phyloP scores from a whole-genome alignment of 352 stramenopile genomes.

The Pelagophyceae sp. region DNA sequence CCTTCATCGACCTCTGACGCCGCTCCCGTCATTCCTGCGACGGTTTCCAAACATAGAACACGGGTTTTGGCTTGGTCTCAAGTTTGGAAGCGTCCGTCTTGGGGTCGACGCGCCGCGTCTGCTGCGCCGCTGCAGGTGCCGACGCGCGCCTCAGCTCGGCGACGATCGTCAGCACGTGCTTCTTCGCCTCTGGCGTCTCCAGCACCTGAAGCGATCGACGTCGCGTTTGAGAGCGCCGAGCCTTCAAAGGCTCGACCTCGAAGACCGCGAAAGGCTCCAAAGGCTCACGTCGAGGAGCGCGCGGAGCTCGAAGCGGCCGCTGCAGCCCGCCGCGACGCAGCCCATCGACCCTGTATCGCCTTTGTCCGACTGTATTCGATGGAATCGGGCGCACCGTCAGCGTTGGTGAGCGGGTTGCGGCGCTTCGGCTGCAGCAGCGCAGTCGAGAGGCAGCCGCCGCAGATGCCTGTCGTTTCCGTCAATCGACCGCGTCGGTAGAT shows the following conservation, averaged over 20 bases:
- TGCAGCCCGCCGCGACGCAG: constrained; percentile 9
- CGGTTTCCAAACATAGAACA: no score
- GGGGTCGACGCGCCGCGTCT: background rate
- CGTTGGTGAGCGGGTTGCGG: background rate
- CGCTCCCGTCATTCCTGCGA: no score
- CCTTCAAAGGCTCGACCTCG: no score
- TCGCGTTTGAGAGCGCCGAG: no score
- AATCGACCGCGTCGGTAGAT: no score
- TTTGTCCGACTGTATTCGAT: no score
- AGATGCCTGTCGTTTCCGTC: no score
- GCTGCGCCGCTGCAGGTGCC: background rate
- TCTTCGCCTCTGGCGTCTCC: background rate
- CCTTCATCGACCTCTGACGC: no score
- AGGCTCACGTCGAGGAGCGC: background rate
- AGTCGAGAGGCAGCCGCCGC: background rate
- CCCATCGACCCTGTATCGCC: constrained; percentile 4
- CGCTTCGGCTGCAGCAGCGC: background rate
- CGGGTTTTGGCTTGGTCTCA: background rate
- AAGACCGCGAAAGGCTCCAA: no score
- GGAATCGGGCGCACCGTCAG: no score
- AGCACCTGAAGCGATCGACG: no score
- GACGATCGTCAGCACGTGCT: background rate
- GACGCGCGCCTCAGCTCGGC: background rate
- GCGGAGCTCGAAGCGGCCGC: background rate
- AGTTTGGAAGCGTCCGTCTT: background rate